phyloP scores from a whole-genome alignment of 1,139 yeast species.

The Diutina mesorugosa region DNA sequence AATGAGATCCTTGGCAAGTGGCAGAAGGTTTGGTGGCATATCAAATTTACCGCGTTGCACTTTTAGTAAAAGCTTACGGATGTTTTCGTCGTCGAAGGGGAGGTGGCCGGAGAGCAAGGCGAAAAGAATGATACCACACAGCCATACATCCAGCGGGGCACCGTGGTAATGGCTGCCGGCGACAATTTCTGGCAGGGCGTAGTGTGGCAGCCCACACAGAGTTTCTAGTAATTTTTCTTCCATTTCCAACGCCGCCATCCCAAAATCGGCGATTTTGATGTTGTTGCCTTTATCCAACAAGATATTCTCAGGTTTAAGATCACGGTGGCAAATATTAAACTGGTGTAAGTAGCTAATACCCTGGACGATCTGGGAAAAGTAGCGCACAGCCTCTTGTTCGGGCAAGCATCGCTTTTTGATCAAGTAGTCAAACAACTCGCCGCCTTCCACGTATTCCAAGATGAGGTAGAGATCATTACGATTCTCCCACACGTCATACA shows the following conservation, averaged over 20 bases:
- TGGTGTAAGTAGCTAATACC: constrained; percentile 93
- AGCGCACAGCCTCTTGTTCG: constrained; percentile 80
- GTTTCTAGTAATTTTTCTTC: constrained; percentile 79
- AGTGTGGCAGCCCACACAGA: constrained; percentile 96
- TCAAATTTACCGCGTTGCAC: constrained; percentile 82
- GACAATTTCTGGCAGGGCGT: constrained; percentile 96
- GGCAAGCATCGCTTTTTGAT: constrained; percentile 81
- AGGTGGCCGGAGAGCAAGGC: constrained; percentile 89
- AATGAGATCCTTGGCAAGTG: constrained; percentile 81
- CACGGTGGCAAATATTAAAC: constrained; percentile 90
- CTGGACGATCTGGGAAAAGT: constrained; percentile 81
- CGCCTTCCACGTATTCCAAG: constrained; percentile 93
- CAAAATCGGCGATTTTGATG: constrained; percentile 95
- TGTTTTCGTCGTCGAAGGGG: constrained; percentile 95
- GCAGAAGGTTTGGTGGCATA: constrained; percentile 70
- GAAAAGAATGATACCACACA: constrained; percentile 90
- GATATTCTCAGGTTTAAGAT: constrained; percentile 88
- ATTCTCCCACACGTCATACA: constrained; percentile 98
- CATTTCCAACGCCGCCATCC: constrained; percentile 98
- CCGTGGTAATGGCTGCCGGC: constrained; percentile 93
- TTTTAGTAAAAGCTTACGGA: constrained; percentile 69
- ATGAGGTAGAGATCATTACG: constrained; percentile 85
- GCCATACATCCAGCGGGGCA: constrained; percentile 96
- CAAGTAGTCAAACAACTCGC: constrained; percentile 85
- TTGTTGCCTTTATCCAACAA: constrained; percentile 75